These are phyloP conservation scores for Acorus gramineus DNA, from an alignment of 106 monocot genomes.

Conservation along the genomic window DNA sequence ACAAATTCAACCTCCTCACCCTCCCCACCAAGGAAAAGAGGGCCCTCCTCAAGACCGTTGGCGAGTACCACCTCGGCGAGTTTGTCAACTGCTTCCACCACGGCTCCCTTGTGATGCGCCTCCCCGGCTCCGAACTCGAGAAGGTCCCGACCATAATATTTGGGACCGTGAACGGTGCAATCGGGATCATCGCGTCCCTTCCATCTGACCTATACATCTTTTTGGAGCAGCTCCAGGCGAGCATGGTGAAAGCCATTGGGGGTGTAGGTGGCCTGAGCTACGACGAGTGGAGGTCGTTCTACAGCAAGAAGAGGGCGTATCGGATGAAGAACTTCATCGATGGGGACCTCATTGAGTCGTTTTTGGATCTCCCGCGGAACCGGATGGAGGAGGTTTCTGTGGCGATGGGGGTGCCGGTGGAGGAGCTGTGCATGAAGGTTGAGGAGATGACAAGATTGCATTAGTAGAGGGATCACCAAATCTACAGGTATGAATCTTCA, in stretches of 20 bases:
- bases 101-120: slow-evolving; percentile 96
- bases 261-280: slow-evolving; percentile 92
- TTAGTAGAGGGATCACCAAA: slow-evolving; percentile 1
- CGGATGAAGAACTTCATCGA: slow-evolving; percentile 86
- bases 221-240: slow-evolving; percentile 76
- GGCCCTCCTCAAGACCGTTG: slow-evolving; percentile 81
- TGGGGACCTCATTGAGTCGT: slow-evolving; percentile 90
- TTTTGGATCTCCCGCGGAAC: slow-evolving; percentile 67
- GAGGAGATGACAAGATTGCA: slow-evolving; percentile 96
- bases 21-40: slow-evolving; percentile 90
- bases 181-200: slow-evolving; percentile 80
- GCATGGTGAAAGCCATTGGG: slow-evolving; percentile 77
- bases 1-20: slow-evolving; percentile 92
- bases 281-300: slow-evolving; percentile 89
- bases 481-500: too few species aligned
- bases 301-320: slow-evolving; percentile 79
- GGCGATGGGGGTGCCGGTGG: slow-evolving; percentile 53
- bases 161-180: slow-evolving; percentile 93
- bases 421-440: slow-evolving; percentile 88
- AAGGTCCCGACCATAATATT: slow-evolving; percentile 83
- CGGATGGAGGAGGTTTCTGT: slow-evolving; percentile 75
- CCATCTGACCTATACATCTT: slow-evolving; percentile 78
- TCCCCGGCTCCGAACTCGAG: slow-evolving; percentile 83
- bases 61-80: slow-evolving; percentile 90
- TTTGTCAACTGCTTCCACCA: slow-evolving; percentile 83